Evolutionary conservation across 768 basidiomycete genomes (phyloP), one percentile per base, ranked within the genome.

Genomic region (Rhodosporidiobolus sp.): DNA sequence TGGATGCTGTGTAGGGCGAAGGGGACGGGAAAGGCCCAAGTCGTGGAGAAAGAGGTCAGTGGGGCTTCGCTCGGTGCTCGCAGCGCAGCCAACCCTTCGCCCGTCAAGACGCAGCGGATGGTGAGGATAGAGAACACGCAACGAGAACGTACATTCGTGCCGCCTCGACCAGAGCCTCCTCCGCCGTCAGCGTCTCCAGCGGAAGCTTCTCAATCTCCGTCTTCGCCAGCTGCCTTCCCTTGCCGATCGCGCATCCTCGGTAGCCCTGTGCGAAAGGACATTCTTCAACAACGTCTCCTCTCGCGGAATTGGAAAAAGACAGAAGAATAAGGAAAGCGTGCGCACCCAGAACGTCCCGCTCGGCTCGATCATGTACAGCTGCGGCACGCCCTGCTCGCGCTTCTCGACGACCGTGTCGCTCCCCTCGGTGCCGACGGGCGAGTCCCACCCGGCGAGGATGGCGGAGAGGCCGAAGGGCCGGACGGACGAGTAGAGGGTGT

Each of bases 191-290:
- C 75, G 91, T 90, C 11, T 88, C 83, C 48, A 95, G 84, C 75
- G 94, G 89, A 73, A 98, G 88, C 82, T 99, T 99, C 83, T 99
- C 96, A 60, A 99, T 82, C 81, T 98, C 96, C 14, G 95, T 98
- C 86, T 97, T 98, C 28, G 96, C 96, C 72, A 98, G 84, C 79
- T 96, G 93, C 67, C 91, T 88, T n/a, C 96, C 96, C 82, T 98
- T 99, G 65, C 96, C 96, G 38, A 94, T 89, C n/a, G 96, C 96
- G 22, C 91, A 91, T 35, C 94, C 95, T 69, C 94, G 86, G 82
- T 97, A 97, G 43, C 96, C 96, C 92, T 94, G 77, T 26, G 61
- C 24, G 43, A 38, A 2, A 1, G 48, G 35, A 4, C 9, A 3
- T 20, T 5, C 52, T 32, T 46, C 54, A 67, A 64, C 35, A 30